A percentile compares a stretch with the other conserved stretches of the same genome.
Evolutionary conservation across 495 filamentous ascomycete genomes (phyloP).

Genomic region (Penicillium daleae): DNA sequence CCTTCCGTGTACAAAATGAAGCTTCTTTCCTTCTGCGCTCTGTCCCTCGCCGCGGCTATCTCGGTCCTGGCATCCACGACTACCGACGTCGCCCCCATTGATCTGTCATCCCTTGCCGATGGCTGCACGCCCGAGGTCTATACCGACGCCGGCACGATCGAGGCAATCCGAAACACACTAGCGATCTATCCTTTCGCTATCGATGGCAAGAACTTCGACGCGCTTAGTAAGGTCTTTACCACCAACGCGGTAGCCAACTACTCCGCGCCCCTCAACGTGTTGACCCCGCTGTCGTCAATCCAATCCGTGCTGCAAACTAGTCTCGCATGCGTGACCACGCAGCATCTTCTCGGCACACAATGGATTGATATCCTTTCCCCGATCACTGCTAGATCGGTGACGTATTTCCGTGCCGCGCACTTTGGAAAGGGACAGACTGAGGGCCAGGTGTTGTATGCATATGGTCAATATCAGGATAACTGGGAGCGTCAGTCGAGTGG

Average conservation of each 20-base stretch:
- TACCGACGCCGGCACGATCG: slow-evolving; percentile 31
- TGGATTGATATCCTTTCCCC: slow-evolving; percentile 26
- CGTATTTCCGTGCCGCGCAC: slow-evolving; percentile 35
- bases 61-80: slow-evolving; percentile 13
- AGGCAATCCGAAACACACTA: slow-evolving; percentile 36
- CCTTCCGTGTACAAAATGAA: slow-evolving; percentile 5
- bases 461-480: slow-evolving; percentile 40
- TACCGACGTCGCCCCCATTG: slow-evolving; percentile 11
- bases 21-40: slow-evolving; percentile 5
- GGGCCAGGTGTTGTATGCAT: slow-evolving; percentile 31
- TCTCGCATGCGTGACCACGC: slow-evolving; percentile 30
- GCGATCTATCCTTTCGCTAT: slow-evolving; percentile 37
- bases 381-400: slow-evolving; percentile 23
- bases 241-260: slow-evolving; percentile 37
- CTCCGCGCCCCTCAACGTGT: slow-evolving; percentile 29
- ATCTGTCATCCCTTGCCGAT: slow-evolving; percentile 5
- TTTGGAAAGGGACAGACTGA: slow-evolving; percentile 30
- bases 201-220: slow-evolving; percentile 39
- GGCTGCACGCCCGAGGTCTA: slow-evolving; percentile 1
- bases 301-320: slow-evolving; percentile 14
- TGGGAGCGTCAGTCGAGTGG: slow-evolving; percentile 22
- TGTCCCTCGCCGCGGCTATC: slow-evolving; percentile 5
- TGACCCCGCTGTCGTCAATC: slow-evolving; percentile 21
- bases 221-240: slow-evolving; percentile 36
- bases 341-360: slow-evolving; percentile 34